A percentile compares a stretch with the other conserved stretches of the same genome.
phyloP scores from a whole-genome alignment of 768 basidiomycete genomes.

The Mycena floridula region DNA sequence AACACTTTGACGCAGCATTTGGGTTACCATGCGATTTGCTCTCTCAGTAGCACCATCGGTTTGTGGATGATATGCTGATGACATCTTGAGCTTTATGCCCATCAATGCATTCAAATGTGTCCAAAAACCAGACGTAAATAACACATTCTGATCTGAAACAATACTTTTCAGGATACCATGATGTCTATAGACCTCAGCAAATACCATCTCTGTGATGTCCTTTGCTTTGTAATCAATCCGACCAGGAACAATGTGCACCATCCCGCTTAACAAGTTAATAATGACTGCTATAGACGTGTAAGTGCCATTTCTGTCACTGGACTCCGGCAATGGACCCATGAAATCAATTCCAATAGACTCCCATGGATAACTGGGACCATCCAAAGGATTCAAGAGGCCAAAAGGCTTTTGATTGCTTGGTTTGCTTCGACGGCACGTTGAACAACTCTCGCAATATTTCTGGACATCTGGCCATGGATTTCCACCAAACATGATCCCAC shows the following conservation, averaged over 20 bases:
- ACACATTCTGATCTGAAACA: constrained; percentile 4
- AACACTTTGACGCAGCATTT: constrained; percentile 13
- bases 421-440: constrained; percentile 5
- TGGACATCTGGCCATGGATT: constrained; percentile 17
- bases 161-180: constrained; percentile 25
- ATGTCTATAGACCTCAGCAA: constrained; percentile 12
- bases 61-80: constrained; percentile 7
- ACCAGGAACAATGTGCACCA: constrained; percentile 8
- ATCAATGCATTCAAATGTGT: constrained; percentile 9
- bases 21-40: constrained; percentile 17
- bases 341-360: constrained; percentile 12
- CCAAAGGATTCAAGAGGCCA: constrained; percentile 7
- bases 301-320: constrained; percentile 9
- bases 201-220: constrained; percentile 9
- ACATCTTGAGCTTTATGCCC: constrained; percentile 18
- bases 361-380: constrained; percentile 10
- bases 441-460: constrained; percentile 11
- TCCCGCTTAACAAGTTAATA: constrained; percentile 9
- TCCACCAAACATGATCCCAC: constrained; percentile 28
- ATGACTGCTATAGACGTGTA: constrained; percentile 12
- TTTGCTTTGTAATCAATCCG: constrained; percentile 3
- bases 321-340: constrained; percentile 20
- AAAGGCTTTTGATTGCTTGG: constrained; percentile 1
- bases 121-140: constrained; percentile 25
- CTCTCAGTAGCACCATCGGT: constrained; percentile 6